These are phyloP conservation scores for Colletotrichum eremochloae DNA, from an alignment of 2,329 filamentous ascomycete genomes.

Conservation along the genomic window DNA sequence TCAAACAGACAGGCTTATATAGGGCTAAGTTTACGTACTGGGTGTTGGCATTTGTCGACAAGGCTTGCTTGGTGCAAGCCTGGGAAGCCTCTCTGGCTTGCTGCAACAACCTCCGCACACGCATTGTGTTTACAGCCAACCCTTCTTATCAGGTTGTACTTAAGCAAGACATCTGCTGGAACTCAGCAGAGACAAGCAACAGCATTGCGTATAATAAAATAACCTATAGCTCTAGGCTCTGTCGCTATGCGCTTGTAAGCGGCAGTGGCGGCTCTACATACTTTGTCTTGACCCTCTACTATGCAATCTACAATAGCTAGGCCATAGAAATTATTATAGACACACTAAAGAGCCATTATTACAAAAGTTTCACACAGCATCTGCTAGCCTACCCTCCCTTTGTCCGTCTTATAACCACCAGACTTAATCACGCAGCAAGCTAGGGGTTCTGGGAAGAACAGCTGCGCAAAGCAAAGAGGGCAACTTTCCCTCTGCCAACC, in stretches of 20 bases:
- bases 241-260: slow-evolving; percentile 19
- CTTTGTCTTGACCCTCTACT: slow-evolving; percentile 21
- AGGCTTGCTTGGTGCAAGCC: slow-evolving; percentile 46
- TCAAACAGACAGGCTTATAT: slow-evolving; percentile 43
- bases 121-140: slow-evolving; percentile 24
- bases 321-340: slow-evolving; percentile 9
- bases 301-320: slow-evolving; percentile 30
- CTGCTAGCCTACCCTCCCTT: slow-evolving; percentile 38
- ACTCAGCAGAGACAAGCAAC: background rate
- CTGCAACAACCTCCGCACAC: slow-evolving; percentile 30
- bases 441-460: slow-evolving; percentile 37
- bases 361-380: slow-evolving; percentile 1
- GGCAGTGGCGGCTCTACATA: background rate
- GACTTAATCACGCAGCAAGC: slow-evolving; percentile 22
- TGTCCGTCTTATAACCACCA: slow-evolving; percentile 24
- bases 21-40: slow-evolving; percentile 22
- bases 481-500: slow-evolving; percentile 28
- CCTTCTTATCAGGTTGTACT: slow-evolving; percentile 2
- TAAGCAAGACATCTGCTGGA: background rate
- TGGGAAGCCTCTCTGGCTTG: slow-evolving; percentile 44
- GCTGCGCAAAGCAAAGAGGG: slow-evolving; percentile 31
- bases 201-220: background rate
- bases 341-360: slow-evolving; percentile 24
- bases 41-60: background rate
- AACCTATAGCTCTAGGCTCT: background rate